These are phyloP conservation scores for Trichophyton equinum DNA, from an alignment of 2,329 filamentous ascomycete genomes.

Conservation along the genomic window DNA sequence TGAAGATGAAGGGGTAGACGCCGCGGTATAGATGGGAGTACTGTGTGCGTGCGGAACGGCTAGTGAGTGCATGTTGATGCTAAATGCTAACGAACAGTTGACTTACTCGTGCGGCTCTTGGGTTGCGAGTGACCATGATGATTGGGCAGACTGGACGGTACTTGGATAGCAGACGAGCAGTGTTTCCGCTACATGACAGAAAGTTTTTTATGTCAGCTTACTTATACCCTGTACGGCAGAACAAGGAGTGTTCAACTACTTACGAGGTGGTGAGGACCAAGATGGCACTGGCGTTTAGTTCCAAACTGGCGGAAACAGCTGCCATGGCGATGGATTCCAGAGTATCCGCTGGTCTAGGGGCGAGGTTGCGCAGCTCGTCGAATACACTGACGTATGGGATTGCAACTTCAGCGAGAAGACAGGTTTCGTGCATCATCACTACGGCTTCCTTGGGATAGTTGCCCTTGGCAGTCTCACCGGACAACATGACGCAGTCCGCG, in stretches of 20 bases:
- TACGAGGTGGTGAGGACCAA: conserved; percentile 85
- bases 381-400: conserved; percentile 96
- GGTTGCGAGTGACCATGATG: conserved; percentile 93
- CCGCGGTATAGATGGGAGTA: conserved; percentile 94
- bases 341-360: conserved; percentile 70
- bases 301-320: conserved; percentile 85
- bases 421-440: conserved; percentile 96
- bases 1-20: conserved; percentile 94
- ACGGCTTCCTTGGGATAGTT: conserved; percentile 87
- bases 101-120: conserved; percentile 59
- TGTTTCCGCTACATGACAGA: conserved; percentile 54
- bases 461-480: conserved; percentile 97
- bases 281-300: conserved; percentile 92
- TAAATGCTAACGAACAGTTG: too few species aligned
- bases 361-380: conserved; percentile 79
- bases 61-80: background rate
- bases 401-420: conserved; percentile 89
- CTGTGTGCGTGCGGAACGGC: conserved; percentile 17
- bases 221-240: conserved; percentile 15
- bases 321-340: conserved; percentile 95
- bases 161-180: conserved; percentile 90
- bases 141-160: conserved; percentile 98
- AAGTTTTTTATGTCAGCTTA: conserved; percentile 2
- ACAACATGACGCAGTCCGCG: conserved; percentile 99
- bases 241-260: conserved; percentile 17